phyloP scores from a whole-genome alignment of 345 rosid species.

The Salix caprea region DNA sequence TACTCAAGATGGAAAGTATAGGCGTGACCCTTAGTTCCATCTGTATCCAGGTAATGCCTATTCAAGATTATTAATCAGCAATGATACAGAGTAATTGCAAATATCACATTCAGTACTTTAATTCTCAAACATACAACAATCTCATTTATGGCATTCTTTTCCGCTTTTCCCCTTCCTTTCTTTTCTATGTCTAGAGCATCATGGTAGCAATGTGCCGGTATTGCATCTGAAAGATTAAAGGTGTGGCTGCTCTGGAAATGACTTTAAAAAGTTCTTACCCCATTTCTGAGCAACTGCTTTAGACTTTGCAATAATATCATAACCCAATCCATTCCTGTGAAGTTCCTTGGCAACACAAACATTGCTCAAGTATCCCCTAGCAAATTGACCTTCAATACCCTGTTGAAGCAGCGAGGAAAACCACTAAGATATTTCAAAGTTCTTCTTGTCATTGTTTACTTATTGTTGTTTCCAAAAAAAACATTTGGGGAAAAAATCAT shows the following conservation, averaged over 20 bases:
- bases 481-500: no score
- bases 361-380: conserved; percentile 85
- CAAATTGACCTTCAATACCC: conserved; percentile 64
- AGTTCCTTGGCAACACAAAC: conserved; percentile 84
- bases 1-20: no score
- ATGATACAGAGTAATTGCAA: neutral
- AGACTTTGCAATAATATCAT: conserved; percentile 49
- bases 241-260: neutral
- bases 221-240: neutral
- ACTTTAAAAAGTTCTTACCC: conserved; percentile 46
- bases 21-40: neutral
- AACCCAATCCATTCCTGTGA: conserved; percentile 69
- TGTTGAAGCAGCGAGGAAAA: conserved; percentile 9
- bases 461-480: no score
- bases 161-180: no score
- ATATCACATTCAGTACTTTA: no score
- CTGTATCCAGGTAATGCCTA: neutral
- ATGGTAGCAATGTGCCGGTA: neutral
- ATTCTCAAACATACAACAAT: no score
- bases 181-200: no score
- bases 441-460: no score
- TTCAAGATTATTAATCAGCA: neutral
- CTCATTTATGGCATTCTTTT: no score
- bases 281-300: conserved; percentile 63
- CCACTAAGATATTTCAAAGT: neutral